A percentile compares a stretch with the other conserved stretches of the same genome.
Evolutionary conservation across 2,329 filamentous ascomycete genomes (phyloP).

Genomic region (Neonectria neomacrospora): DNA sequence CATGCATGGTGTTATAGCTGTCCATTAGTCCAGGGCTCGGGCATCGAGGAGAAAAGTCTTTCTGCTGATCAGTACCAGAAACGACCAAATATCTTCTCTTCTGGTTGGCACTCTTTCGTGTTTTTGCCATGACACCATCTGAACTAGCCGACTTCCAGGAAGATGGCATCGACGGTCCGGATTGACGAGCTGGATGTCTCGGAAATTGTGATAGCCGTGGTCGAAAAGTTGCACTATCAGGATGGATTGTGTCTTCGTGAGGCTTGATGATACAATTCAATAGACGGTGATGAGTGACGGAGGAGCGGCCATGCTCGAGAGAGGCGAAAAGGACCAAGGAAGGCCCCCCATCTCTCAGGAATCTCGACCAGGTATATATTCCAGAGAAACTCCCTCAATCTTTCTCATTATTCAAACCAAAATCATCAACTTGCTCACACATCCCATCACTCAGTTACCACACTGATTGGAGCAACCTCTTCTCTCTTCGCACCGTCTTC

Average conservation of each 20-base stretch:
- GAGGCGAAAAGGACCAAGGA: neutral
- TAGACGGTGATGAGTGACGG: neutral
- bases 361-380: slow-evolving; percentile 29
- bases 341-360: neutral
- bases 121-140: slow-evolving; percentile 31
- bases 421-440: slow-evolving; percentile 38
- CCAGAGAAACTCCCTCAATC: slow-evolving; percentile 37
- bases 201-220: slow-evolving; percentile 35
- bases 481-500: neutral
- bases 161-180: slow-evolving; percentile 11
- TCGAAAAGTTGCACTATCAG: neutral
- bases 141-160: slow-evolving; percentile 29
- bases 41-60: neutral
- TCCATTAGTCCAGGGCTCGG: slow-evolving; percentile 8
- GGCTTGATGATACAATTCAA: slow-evolving; percentile 39
- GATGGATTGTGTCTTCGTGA: slow-evolving; percentile 33
- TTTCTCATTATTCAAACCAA: slow-evolving; percentile 29
- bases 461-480: neutral
- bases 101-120: neutral
- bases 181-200: neutral
- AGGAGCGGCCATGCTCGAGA: neutral
- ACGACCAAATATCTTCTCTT: slow-evolving; percentile 4
- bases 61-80: slow-evolving; percentile 26
- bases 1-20: neutral
- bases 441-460: neutral